Evolutionary conservation across 805 yeast species (phyloP), one percentile per base, ranked within the genome.

Genomic region (Saccharomyces eubayanus): DNA sequence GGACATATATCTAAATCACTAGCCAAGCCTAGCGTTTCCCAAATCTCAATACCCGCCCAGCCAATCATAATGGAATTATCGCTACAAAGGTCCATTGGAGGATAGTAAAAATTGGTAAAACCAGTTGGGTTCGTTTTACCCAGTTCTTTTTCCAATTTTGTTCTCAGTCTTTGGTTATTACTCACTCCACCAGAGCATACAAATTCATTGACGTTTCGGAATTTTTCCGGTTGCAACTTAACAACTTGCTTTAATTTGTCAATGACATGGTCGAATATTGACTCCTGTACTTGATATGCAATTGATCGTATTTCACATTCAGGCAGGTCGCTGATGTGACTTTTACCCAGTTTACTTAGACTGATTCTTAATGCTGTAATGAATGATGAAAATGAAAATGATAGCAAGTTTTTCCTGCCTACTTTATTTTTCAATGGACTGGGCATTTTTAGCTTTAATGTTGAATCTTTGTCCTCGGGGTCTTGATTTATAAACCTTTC

Each of bases 61-160:
- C 97, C 99, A 51, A 94, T 94, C 99, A 94, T 94, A 1, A 89
- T 81, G 0, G 97, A 96, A 68, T 94, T 94, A 64, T 94, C 99
- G 0, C 97, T 89, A 65, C 99, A 94, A 55, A 90, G 72, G 1
- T 76, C 70, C 2, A 83, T 73, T 21, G 80, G 82, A 0, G 97
- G 96, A 61, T 83, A 89, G 58, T 80, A 80, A 48, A 83, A 80
- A 1, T 65, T 60, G n/a, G 68, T 53, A 62, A 74, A 62, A 59
- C 30, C n/a, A 11, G 48, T 29, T 1, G 20, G 14, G 21, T 16
- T 36, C 28, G 27, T 21, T 24, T 20, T 20, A 3, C 68, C 51
- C n/a, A 82, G 67, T 3, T 75, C 73, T 1, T 63, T 59, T 49
- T 65, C 60, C 5, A 87, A 66, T 71, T 77, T 77, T 6, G 67